Conservation (phyloP, 129 eudicot genomes). For the Dittrichia graveolens region DNA sequence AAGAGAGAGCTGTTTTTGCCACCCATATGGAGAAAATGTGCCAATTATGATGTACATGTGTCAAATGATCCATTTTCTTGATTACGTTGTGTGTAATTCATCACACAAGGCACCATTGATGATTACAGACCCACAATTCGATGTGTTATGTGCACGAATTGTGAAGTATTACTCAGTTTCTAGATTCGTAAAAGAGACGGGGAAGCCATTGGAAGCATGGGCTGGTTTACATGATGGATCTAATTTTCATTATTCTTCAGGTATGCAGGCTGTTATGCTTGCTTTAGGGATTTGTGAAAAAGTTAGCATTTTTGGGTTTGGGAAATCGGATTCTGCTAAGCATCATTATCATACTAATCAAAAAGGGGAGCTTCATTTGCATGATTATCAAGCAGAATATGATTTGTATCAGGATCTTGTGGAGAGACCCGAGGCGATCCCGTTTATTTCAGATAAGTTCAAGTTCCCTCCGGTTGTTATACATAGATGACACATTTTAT, state of each 20-base stretch:
- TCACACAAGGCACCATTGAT: slow-evolving; percentile 65
- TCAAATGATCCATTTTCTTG: slow-evolving; percentile 88
- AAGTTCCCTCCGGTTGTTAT: slow-evolving; percentile 78
- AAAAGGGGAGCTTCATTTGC: slow-evolving; percentile 78
- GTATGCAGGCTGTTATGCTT: slow-evolving; percentile 96
- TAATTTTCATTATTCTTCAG: slow-evolving; percentile 88
- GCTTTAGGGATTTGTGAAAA: slow-evolving; percentile 82
- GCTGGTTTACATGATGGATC: slow-evolving; percentile 64
- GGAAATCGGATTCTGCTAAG: slow-evolving; percentile 64
- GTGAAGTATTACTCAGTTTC: slow-evolving; percentile 84
- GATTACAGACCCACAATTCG: slow-evolving; percentile 79
- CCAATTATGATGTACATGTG: slow-evolving; percentile 79
- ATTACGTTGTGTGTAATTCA: slow-evolving; percentile 67
- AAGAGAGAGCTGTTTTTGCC: slow-evolving; percentile 74
- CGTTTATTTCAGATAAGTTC: slow-evolving; percentile 72
- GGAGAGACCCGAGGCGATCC: slow-evolving; percentile 59
- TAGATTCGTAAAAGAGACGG: slow-evolving; percentile 46
- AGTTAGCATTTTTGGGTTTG: slow-evolving; percentile 88
- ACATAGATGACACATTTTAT: slow-evolving; percentile 52
- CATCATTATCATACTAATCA: slow-evolving; percentile 96
- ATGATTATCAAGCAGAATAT: slow-evolving; percentile 90
- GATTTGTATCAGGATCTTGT: slow-evolving; percentile 77
- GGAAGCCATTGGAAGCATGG: slow-evolving; percentile 65
- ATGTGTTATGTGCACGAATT: slow-evolving; percentile 69
- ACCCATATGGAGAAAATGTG: slow-evolving; percentile 74